Evolutionary conservation across 371 early-diverging fungal species (phyloP).

Genomic region (Amoeboaphelidium protococcarum): DNA sequence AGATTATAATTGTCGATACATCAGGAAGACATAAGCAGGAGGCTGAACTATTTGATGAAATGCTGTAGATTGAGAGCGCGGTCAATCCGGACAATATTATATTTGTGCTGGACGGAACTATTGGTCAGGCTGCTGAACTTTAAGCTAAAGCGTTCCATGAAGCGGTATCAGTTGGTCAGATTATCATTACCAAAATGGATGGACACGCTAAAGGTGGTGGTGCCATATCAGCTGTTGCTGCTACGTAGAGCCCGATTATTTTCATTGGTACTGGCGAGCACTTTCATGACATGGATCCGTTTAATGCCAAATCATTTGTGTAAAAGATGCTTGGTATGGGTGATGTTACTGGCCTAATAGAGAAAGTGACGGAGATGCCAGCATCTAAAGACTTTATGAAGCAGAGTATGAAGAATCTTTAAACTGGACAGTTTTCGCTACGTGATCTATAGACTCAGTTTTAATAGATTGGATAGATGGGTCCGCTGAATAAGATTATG

Average conservation of each 20-base stretch:
- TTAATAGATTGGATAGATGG: constrained; percentile 71
- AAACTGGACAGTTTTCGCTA: constrained; percentile 51
- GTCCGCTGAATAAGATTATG: constrained; percentile 79
- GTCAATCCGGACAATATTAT: constrained; percentile 77
- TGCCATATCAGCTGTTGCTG: constrained; percentile 96
- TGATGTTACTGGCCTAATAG: constrained; percentile 76
- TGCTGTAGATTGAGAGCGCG: constrained; percentile 77
- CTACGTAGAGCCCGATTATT: constrained; percentile 86
- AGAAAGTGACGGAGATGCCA: constrained; percentile 74
- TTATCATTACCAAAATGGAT: constrained; percentile 98
- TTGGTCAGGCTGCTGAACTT: constrained; percentile 94
- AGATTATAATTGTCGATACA: constrained; percentile 97
- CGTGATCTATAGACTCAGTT: constrained; percentile 95
- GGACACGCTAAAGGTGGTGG: constrained; percentile 99
- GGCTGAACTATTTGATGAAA: constrained; percentile 88
- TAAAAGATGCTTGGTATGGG: constrained; percentile 92
- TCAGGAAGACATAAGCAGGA: constrained; percentile 98
- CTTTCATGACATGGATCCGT: constrained; percentile 84
- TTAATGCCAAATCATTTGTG: constrained; percentile 80
- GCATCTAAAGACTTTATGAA: constrained; percentile 63
- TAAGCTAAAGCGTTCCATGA: constrained; percentile 92
- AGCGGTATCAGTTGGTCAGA: constrained; percentile 88
- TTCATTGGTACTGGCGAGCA: constrained; percentile 99
- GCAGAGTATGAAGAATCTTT: constrained; percentile 56
- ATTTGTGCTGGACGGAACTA: constrained; percentile 99